A percentile compares a stretch with the other conserved stretches of the same genome.
Evolutionary conservation across 441 rosid genomes (phyloP).

Genomic region (Metrosideros polymorpha): DNA sequence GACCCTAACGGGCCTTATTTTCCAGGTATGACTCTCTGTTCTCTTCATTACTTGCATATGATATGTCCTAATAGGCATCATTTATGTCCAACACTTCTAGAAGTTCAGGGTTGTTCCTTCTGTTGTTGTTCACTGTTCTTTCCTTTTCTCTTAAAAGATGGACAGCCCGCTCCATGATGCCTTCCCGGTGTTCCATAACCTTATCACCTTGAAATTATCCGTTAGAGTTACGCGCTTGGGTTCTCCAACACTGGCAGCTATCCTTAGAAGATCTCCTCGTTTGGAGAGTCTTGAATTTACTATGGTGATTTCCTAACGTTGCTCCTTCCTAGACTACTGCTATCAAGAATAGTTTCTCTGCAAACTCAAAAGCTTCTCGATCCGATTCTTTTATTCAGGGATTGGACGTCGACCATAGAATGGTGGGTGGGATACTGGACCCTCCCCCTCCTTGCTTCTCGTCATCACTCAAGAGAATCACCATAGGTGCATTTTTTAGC

Average conservation of each 20-base stretch:
- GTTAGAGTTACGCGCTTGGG: not conserved
- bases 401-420: not conserved
- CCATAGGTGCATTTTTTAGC: not conserved
- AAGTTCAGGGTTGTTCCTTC: not conserved
- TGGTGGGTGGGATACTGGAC: not conserved
- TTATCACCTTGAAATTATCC: not conserved
- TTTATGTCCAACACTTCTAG: not conserved
- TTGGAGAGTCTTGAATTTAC: not conserved
- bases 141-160: not conserved
- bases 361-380: not conserved
- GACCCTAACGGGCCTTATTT: not conserved
- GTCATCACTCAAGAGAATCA: not conserved
- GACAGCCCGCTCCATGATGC: not conserved
- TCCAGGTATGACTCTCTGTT: not conserved
- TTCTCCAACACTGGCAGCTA: not conserved
- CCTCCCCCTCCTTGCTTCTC: not conserved
- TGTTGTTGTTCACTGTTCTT: not conserved
- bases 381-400: not conserved
- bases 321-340: not conserved
- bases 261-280: not conserved
- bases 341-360: not conserved
- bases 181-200: not conserved
- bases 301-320: not conserved
- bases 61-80: not conserved
- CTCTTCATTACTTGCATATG: not conserved